Percentiles rank a stretch among this genome's conserved stretches.
These are phyloP conservation scores for Schizophyllum amplum DNA, from an alignment of 1,284 basidiomycete genomes.

Conservation along the genomic window DNA sequence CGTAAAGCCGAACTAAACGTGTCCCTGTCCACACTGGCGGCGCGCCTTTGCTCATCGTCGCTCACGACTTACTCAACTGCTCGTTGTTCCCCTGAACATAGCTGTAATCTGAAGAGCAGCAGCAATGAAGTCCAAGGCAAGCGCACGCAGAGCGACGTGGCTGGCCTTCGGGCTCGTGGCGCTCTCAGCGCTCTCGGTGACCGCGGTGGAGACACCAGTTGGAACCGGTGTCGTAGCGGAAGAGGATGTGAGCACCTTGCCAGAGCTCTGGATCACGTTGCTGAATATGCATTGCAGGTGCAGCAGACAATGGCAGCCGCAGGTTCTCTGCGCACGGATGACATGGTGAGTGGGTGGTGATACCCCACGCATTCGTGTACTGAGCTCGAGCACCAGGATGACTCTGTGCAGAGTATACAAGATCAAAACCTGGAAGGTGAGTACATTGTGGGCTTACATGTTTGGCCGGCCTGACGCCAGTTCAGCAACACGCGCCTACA, in stretches of 20 bases:
- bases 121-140: not conserved
- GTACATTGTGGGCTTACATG: not conserved
- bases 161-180: slow-evolving; percentile 48
- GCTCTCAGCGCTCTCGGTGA: slow-evolving; percentile 28
- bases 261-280: too few species aligned
- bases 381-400: not conserved
- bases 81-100: too few species aligned
- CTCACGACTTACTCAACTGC: too few species aligned
- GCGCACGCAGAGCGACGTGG: slow-evolving; percentile 51
- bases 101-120: too few species aligned
- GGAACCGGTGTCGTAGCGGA: too few species aligned
- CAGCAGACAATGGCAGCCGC: not conserved
- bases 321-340: not conserved
- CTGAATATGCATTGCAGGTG: not conserved
- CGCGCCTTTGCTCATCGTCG: too few species aligned
- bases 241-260: too few species aligned
- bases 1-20: too few species aligned
- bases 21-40: too few species aligned
- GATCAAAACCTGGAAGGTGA: not conserved
- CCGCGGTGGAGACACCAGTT: slow-evolving; percentile 1
- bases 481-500: slow-evolving; percentile 61
- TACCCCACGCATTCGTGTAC: not conserved
- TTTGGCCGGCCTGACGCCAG: not conserved
- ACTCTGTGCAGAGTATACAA: not conserved
- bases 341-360: not conserved